A percentile compares a stretch with the other conserved stretches of the same genome.
Evolutionary conservation across 2,329 filamentous ascomycete species (phyloP).

Genomic region (Periglandula ipomoeae): DNA sequence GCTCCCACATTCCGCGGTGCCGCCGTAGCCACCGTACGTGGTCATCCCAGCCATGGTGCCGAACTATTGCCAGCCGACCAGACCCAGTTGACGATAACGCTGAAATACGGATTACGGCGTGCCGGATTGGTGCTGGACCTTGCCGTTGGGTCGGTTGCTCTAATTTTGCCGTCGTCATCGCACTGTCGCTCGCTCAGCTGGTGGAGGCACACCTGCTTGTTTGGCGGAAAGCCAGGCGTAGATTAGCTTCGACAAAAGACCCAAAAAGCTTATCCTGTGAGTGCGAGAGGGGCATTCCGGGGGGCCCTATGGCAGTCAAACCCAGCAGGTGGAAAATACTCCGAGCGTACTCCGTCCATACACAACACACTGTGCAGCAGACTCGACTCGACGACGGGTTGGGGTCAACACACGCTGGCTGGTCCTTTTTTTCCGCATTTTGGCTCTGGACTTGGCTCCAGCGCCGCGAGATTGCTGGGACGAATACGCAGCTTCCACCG

Average conservation of each 20-base stretch:
- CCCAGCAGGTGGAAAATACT: neutral
- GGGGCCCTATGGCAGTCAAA: neutral
- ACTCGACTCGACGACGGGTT: neutral
- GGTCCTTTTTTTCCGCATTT: neutral
- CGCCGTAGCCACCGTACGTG: neutral
- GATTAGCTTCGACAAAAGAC: neutral
- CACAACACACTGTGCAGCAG: neutral
- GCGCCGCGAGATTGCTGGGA: neutral
- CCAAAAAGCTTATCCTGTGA: conserved; percentile 2
- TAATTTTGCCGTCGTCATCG: neutral
- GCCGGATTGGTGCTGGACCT: neutral
- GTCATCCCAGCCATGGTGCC: neutral
- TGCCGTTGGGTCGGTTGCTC: neutral
- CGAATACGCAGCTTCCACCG: no score
- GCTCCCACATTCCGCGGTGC: neutral
- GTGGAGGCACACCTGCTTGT: no score
- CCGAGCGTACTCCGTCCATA: neutral
- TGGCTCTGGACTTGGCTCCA: neutral
- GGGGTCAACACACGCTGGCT: neutral
- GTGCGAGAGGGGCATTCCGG: neutral
- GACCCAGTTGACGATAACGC: neutral
- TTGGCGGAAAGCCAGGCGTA: no score
- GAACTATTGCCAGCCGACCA: neutral
- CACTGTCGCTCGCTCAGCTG: neutral
- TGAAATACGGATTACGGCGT: neutral